These are phyloP conservation scores for Mycothermus thermophilus DNA, from an alignment of 495 filamentous ascomycete species.

Conservation along the genomic window DNA sequence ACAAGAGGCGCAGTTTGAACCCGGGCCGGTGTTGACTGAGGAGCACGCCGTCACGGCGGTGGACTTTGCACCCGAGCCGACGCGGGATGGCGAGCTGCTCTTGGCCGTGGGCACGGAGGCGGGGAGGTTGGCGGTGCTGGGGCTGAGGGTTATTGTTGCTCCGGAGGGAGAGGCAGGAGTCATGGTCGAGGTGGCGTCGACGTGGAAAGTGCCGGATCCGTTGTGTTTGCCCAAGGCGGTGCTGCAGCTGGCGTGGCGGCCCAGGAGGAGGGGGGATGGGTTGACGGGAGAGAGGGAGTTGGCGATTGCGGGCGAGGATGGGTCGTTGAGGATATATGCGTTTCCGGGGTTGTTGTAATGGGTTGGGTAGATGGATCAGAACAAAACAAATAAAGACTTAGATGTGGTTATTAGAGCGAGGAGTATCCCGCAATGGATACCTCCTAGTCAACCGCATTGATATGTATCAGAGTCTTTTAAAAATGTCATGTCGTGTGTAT, in stretches of 20 bases:
- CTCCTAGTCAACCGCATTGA: too few species aligned
- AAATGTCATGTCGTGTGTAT: too few species aligned
- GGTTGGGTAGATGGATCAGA: background rate
- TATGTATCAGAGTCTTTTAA: too few species aligned
- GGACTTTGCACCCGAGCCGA: slow-evolving; percentile 39
- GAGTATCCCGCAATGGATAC: too few species aligned
- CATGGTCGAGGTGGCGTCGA: slow-evolving; percentile 31
- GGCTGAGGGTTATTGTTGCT: slow-evolving; percentile 9
- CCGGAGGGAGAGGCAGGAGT: slow-evolving; percentile 15
- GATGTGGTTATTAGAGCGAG: too few species aligned
- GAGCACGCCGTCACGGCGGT: slow-evolving; percentile 60
- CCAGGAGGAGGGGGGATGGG: slow-evolving; percentile 21
- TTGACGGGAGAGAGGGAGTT: slow-evolving; percentile 39
- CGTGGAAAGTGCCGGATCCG: slow-evolving; percentile 29
- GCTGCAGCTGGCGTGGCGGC: slow-evolving; percentile 65
- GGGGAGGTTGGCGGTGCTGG: slow-evolving; percentile 37
- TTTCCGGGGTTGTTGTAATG: slow-evolving; percentile 21
- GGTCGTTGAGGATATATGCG: slow-evolving; percentile 58
- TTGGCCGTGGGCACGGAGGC: slow-evolving; percentile 57
- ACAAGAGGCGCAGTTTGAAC: slow-evolving; percentile 19
- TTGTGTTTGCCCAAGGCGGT: slow-evolving; percentile 57
- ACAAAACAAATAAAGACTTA: too few species aligned
- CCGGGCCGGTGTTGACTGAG: slow-evolving; percentile 11
- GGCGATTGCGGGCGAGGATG: slow-evolving; percentile 73
- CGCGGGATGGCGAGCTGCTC: slow-evolving; percentile 29